phyloP scores from a whole-genome alignment of 2,329 filamentous ascomycete species.

The Akanthomyces muscarius region DNA sequence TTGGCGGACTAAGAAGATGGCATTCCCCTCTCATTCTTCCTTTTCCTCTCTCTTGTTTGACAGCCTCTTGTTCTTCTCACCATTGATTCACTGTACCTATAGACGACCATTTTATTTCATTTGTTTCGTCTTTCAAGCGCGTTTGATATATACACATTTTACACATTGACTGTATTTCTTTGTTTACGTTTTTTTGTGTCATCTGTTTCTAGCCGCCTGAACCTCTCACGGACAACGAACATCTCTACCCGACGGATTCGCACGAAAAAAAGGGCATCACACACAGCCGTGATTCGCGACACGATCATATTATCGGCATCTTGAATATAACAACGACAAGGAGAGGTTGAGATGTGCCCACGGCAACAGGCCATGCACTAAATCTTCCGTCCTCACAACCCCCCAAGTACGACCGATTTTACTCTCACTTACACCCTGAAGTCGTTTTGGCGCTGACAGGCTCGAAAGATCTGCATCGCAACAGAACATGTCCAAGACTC shows the following conservation, averaged over 20 bases:
- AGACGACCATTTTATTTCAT: background rate
- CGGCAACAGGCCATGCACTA: conserved; percentile 4
- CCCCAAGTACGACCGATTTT: conserved; percentile 4
- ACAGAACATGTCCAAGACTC: conserved; percentile 37
- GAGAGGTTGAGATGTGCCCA: background rate
- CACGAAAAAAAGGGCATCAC: background rate
- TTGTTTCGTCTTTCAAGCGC: background rate
- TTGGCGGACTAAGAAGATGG: background rate
- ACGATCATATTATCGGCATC: background rate
- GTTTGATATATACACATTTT: background rate
- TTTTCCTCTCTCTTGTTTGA: conserved; percentile 14
- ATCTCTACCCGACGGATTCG: no score
- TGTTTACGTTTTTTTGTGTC: background rate
- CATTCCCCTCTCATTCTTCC: background rate
- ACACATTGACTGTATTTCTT: background rate
- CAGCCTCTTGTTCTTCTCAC: conserved; percentile 14
- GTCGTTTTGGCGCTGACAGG: no score
- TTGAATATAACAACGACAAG: background rate
- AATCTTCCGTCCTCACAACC: background rate
- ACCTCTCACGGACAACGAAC: background rate
- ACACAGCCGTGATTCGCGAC: background rate
- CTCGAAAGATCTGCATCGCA: background rate
- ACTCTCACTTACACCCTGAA: background rate
- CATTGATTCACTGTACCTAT: background rate
- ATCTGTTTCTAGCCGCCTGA: background rate